These are phyloP conservation scores for Urochloa ruziziensis DNA, from an alignment of 176 grass and related monocot genomes.

Conservation along the genomic window DNA sequence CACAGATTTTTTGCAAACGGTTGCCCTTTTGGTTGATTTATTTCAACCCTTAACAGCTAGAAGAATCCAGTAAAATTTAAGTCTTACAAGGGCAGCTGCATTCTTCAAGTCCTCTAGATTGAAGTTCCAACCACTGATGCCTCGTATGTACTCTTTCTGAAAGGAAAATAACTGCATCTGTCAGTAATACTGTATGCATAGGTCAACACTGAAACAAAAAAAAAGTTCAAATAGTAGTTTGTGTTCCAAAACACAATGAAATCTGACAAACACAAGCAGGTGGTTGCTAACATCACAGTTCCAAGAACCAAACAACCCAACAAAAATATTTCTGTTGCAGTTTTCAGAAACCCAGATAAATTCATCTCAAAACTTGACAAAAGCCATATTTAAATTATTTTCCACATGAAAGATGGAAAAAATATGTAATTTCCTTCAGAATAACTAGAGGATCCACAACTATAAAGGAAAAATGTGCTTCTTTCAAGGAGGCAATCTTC, in stretches of 20 bases:
- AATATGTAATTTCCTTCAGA: background rate
- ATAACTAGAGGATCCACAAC: background rate
- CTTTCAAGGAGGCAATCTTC: background rate
- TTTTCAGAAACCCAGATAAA: background rate
- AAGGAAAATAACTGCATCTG: constrained; percentile 30
- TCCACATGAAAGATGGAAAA: constrained; percentile 1
- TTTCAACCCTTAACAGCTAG: background rate
- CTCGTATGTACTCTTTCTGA: constrained; percentile 95
- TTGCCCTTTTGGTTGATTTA: background rate
- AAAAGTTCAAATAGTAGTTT: background rate
- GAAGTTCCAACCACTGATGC: constrained; percentile 99
- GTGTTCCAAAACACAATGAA: background rate
- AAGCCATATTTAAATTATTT: background rate
- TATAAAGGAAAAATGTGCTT: background rate
- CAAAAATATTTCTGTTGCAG: background rate
- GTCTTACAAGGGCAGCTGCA: constrained; percentile 88
- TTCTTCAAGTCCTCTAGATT: constrained; percentile 97
- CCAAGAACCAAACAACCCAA: constrained; percentile 4
- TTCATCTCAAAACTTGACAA: constrained; percentile 8
- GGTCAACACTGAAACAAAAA: constrained; percentile 6
- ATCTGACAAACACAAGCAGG: background rate
- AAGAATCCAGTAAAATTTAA: constrained; percentile 12
- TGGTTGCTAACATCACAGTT: constrained; percentile 22
- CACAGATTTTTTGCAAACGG: constrained; percentile 7
- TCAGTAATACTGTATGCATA: constrained; percentile 19